Evolutionary conservation across 495 filamentous ascomycete species (phyloP), one percentile per base, ranked within the genome.

Genomic region (Opeltia flavorubescens): DNA sequence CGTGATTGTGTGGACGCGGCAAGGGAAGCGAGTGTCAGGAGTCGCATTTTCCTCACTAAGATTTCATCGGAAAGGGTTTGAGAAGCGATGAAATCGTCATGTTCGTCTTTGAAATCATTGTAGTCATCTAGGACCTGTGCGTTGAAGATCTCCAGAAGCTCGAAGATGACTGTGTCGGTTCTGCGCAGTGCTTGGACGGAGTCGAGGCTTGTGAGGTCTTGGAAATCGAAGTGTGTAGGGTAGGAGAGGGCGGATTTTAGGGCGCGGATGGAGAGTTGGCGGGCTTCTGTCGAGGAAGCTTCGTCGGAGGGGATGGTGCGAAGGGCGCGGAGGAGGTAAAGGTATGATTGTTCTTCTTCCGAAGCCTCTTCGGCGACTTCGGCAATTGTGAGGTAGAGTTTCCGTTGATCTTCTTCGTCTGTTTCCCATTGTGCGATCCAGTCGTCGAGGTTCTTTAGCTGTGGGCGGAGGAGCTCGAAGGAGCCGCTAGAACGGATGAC

Each of bases 131-230:
- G 74, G 41, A 83, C 78, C 59, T 96, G 86, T 49, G 89, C 82
- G 51, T 83, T 83, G 68, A 99, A 95, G 61, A 96, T 84, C 53
- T 95, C 89, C 47, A 95, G 78, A 11, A 99, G 78, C 62, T 96
- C 86, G 54, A 80, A 87, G 61, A 86, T 83, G 28, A 81, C 69
- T 35, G 83, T 78, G 50, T 95, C 83, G 49, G 82, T 85, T 46
- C 84, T 76, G 52, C 79, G 78, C 28, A 99, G 82, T 2, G 83
- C 80, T 64, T 94, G 86, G 42, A 99, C 77, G 43, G 83, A 76
- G 48, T 94, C 84, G 44, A 94, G 80, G 26, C 77, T 76, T 42
- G 86, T 87, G 54, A 99, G 73, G 55, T 95, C 87, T 55, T 89
- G 83, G 72, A 96, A 96, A 68, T 94, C 86, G 70, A 85, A 89